These are phyloP conservation scores for Volvariella volvacea DNA, from an alignment of 1,284 basidiomycete species.

Conservation along the genomic window DNA sequence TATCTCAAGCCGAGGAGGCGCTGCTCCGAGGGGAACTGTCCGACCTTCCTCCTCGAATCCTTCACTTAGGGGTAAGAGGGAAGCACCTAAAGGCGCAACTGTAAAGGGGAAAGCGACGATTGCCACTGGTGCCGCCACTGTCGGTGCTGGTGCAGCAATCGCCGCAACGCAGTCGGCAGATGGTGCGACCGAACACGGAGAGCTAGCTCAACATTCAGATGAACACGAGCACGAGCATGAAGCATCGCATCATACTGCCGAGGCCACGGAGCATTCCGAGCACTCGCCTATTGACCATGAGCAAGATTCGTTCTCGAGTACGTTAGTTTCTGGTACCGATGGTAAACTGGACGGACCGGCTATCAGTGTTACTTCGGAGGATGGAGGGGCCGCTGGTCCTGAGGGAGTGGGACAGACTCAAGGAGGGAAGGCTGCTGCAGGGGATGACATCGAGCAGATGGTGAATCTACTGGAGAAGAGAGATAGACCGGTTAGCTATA, in stretches of 20 bases:
- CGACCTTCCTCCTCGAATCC: slow-evolving; percentile 21
- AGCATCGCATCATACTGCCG: too few relatives aligned
- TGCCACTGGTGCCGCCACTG: slow-evolving; percentile 15
- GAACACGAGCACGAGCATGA: not conserved
- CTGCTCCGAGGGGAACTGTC: slow-evolving; percentile 13
- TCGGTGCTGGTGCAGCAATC: slow-evolving; percentile 7
- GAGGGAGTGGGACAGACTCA: too few relatives aligned
- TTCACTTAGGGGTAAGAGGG: slow-evolving; percentile 14
- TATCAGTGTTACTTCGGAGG: too few relatives aligned
- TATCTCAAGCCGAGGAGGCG: slow-evolving; percentile 6
- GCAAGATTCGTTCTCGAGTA: too few relatives aligned
- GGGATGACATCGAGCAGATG: slow-evolving; percentile 49
- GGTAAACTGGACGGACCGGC: too few relatives aligned
- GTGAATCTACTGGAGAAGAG: slow-evolving; percentile 57
- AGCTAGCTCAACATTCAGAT: not conserved
- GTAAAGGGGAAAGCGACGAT: slow-evolving; percentile 12
- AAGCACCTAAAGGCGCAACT: slow-evolving; percentile 2
- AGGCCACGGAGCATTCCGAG: too few relatives aligned
- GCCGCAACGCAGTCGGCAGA: slow-evolving; percentile 11
- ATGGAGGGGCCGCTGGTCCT: too few relatives aligned
- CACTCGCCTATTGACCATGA: too few relatives aligned
- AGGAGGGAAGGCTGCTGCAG: not conserved
- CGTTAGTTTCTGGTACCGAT: too few relatives aligned
- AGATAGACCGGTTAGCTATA: slow-evolving; percentile 35
- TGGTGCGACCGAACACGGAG: slow-evolving; percentile 12